Percentiles rank a stretch among this genome's conserved stretches.
Evolutionary conservation across 495 filamentous ascomycete genomes (phyloP).

Genomic region (Podospora bellae-mahoneyi): DNA sequence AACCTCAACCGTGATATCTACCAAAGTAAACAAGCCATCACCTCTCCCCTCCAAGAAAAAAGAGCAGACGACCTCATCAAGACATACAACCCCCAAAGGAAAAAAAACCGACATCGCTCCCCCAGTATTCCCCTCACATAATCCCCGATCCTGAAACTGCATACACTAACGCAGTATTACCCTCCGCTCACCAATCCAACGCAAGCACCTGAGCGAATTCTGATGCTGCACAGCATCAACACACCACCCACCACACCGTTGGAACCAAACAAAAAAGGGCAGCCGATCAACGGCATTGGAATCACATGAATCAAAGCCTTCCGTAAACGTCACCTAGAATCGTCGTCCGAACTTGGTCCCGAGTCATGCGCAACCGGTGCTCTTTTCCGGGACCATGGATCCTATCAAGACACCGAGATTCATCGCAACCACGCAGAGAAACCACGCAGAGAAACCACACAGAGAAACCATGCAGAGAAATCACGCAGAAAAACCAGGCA

Average conservation of each 20-base stretch:
- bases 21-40: not conserved
- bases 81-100: not conserved
- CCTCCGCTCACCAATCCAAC: not conserved
- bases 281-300: not conserved
- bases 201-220: not conserved
- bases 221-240: not conserved
- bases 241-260: not conserved
- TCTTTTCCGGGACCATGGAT: constrained; percentile 3
- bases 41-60: not conserved
- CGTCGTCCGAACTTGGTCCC: not conserved
- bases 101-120: not conserved
- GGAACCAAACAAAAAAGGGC: not conserved
- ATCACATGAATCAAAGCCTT: not conserved
- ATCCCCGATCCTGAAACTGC: not conserved
- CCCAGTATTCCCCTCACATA: not conserved
- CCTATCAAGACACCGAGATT: not conserved
- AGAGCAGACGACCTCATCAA: not conserved
- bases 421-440: not conserved
- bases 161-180: not conserved
- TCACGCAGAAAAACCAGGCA: no score
- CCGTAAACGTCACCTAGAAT: not conserved
- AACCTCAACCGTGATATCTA: not conserved
- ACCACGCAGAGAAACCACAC: not conserved
- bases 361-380: not conserved
- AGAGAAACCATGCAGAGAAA: no score